Evolutionary conservation across 129 eudicot genomes (phyloP), one percentile per base, ranked within the genome.

Genomic region (Calendula officinalis): DNA sequence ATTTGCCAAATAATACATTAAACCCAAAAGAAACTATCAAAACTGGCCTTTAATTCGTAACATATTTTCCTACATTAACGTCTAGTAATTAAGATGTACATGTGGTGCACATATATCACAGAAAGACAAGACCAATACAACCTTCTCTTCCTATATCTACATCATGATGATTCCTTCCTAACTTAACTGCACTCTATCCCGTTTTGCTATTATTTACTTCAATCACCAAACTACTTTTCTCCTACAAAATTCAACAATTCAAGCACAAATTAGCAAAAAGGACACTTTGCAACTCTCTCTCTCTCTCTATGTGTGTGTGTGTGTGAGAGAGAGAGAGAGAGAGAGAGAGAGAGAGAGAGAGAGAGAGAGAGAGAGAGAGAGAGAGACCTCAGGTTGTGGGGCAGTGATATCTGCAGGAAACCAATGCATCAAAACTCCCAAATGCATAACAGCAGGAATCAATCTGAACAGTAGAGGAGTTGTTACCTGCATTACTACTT

Each of bases 381-480:
- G 74, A 71, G 32, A 49, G 46, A 88, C 98, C 98, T 87, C 90
- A 66, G 75, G 79, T 55, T 64, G 85, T 38, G 70, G 51, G 61
- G 57, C 30, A 22, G 30, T 46, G 67, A 67, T 74, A 16, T 91
- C 98, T 47, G 83, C 50, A 27, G 99, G 91, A 75, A 88, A 92
- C 99, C 99, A 92, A 72, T 81, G 99, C 96, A 92, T 83, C 39
- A 92, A 89, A 72, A 83, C 95, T 48, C 96, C 99, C 42, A 92
- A 77, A 82, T 86, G 99, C 86, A 81, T 73, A 49, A 88, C 73
- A 35, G 96, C 96, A 15, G 99, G 99, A 76, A 85, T 78, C 78
- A 92, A 56, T 69, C 57, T 92, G 70, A 92, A 92, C 47, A 92
- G 76, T 64, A 92, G 76, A 13, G 99, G 99, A 64, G 96, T 85